phyloP scores from a whole-genome alignment of 305 asterid species.

The Withania somnifera region DNA sequence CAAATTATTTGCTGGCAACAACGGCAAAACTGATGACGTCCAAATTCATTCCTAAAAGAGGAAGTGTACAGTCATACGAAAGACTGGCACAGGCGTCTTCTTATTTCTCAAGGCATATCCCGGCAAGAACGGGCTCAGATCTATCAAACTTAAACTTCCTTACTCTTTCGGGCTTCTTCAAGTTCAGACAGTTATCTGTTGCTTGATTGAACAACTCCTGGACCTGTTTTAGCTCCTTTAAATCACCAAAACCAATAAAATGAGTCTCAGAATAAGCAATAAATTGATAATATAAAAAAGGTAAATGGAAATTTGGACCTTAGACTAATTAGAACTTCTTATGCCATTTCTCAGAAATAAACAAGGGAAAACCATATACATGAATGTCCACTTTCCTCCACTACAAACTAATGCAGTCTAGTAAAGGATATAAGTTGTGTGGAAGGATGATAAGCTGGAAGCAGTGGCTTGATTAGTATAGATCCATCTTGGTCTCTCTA shows the following conservation, averaged over 20 bases:
- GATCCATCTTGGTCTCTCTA: background rate
- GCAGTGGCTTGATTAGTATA: background rate
- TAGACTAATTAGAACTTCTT: background rate
- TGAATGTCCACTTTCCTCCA: background rate
- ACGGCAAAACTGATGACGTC: no score
- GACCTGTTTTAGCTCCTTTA: conserved; percentile 73
- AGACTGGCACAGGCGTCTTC: background rate
- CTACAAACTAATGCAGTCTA: background rate
- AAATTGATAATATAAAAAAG: background rate
- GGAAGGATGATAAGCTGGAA: background rate
- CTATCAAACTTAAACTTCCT: background rate
- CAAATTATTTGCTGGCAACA: no score
- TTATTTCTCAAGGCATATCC: background rate
- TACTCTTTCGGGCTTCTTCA: conserved; percentile 57
- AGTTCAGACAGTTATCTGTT: conserved; percentile 70
- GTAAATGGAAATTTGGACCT: background rate
- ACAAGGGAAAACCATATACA: background rate
- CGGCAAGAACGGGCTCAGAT: background rate
- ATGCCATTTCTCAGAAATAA: background rate
- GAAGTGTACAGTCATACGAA: no score
- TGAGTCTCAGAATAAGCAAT: background rate
- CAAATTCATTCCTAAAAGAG: no score
- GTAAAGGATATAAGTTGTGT: background rate
- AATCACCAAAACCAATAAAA: background rate
- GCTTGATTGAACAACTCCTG: conserved; percentile 78